Evolutionary conservation across 768 basidiomycete species (phyloP).

Genomic region (Mycena venus): DNA sequence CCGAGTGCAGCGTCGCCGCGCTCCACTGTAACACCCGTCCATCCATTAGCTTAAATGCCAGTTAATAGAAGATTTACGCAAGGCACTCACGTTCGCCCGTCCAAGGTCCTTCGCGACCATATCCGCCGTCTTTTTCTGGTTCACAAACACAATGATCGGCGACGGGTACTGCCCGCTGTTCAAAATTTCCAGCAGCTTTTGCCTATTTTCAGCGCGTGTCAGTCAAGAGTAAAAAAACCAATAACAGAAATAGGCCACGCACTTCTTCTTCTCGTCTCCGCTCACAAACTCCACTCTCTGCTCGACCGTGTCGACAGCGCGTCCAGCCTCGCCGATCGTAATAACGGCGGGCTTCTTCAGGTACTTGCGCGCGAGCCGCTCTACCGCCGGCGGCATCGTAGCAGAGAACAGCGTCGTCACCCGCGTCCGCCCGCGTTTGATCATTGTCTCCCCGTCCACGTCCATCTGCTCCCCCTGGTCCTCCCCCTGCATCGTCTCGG

Average conservation of each 20-base stretch:
- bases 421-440: constrained; percentile 83
- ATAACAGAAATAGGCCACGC: constrained; percentile 42
- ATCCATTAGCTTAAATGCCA: constrained; percentile 9
- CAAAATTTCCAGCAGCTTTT: constrained; percentile 90
- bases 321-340: constrained; percentile 97
- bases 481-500: constrained; percentile 90
- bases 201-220: constrained; percentile 58
- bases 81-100: constrained; percentile 84
- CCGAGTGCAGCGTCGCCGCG: constrained; percentile 93
- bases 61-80: background rate
- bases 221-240: background rate
- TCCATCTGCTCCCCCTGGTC: constrained; percentile 83
- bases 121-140: constrained; percentile 99
- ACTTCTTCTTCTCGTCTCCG: constrained; percentile 98
- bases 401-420: constrained; percentile 99
- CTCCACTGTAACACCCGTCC: constrained; percentile 71
- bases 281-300: constrained; percentile 94
- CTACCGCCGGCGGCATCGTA: constrained; percentile 98
- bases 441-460: constrained; percentile 75
- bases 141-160: constrained; percentile 99
- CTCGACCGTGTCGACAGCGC: constrained; percentile 98
- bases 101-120: constrained; percentile 96
- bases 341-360: constrained; percentile 93
- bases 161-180: constrained; percentile 86
- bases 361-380: constrained; percentile 94